phyloP scores from a whole-genome alignment of 2,329 filamentous ascomycete species.

The Arthrobotrys pseudoclavata region DNA sequence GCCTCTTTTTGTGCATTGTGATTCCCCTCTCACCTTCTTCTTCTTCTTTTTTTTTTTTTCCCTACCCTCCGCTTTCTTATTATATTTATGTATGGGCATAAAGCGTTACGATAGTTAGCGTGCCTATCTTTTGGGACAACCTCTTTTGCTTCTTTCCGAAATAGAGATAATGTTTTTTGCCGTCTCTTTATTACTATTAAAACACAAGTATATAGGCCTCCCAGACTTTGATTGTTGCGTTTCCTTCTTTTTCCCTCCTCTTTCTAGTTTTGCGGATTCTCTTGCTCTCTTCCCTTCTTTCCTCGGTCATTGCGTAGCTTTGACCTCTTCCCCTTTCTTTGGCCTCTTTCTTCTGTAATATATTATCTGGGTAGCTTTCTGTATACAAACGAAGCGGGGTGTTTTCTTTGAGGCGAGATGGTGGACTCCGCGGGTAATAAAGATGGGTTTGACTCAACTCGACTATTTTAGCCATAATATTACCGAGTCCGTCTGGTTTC shows the following conservation, averaged over 20 bases:
- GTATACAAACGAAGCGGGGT: conserved; percentile 17
- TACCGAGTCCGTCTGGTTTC: too few relatives aligned
- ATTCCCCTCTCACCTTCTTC: conserved; percentile 16
- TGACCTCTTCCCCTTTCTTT: background rate
- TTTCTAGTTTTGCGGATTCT: background rate
- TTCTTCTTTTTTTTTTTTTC: background rate
- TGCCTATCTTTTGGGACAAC: conserved; percentile 19
- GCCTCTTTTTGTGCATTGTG: conserved; percentile 12
- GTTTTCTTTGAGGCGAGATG: background rate
- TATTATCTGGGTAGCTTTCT: conserved; percentile 37
- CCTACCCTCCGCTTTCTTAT: background rate
- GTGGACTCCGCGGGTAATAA: conserved; percentile 5
- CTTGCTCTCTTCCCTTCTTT: conserved; percentile 2
- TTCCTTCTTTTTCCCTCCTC: background rate
- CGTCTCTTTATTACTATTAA: conserved; percentile 23
- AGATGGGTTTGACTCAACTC: background rate
- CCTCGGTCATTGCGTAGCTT: background rate
- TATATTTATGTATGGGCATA: conserved; percentile 40
- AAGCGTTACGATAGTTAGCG: conserved; percentile 36
- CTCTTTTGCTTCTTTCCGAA: background rate
- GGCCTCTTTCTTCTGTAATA: conserved; percentile 34
- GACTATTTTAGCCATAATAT: background rate
- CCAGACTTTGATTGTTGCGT: background rate
- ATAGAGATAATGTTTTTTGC: conserved; percentile 44
- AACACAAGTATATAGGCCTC: conserved; percentile 33